These are phyloP conservation scores for Pleurotus cornucopiae DNA, from an alignment of 768 basidiomycete genomes.

Conservation along the genomic window DNA sequence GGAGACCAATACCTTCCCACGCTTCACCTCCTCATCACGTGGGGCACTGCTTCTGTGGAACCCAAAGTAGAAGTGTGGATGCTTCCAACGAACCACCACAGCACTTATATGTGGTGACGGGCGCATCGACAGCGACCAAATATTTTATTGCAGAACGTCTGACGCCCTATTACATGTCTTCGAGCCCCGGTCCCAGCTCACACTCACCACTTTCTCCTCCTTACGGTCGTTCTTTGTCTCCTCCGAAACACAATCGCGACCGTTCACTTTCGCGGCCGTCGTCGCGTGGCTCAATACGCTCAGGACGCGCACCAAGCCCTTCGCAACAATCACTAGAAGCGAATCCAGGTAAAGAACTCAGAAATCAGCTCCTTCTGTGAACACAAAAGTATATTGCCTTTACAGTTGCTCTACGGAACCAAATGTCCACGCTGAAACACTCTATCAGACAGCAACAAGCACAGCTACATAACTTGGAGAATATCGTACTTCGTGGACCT, in stretches of 20 bases:
- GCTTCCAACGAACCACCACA: no score
- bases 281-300: constrained; percentile 39
- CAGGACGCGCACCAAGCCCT: constrained; percentile 53
- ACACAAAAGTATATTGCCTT: constrained; percentile 16
- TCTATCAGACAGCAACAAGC: constrained; percentile 83
- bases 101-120: constrained; percentile 2
- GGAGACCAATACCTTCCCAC: no score
- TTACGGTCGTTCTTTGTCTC: constrained; percentile 22
- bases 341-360: constrained; percentile 53
- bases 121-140: neutral
- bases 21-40: no score
- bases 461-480: constrained; percentile 68
- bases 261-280: constrained; percentile 37
- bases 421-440: constrained; percentile 80
- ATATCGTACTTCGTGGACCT: constrained; percentile 60
- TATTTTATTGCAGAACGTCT: no score
- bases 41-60: no score
- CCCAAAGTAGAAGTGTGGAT: no score
- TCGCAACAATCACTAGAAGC: constrained; percentile 40
- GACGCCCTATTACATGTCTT: constrained; percentile 23
- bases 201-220: constrained; percentile 12
- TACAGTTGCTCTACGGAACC: constrained; percentile 70
- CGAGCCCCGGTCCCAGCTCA: constrained; percentile 19
- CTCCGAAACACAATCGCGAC: constrained; percentile 27
- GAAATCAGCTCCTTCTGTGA: constrained; percentile 9